Percentiles rank a stretch among this genome's conserved stretches.
Evolutionary conservation across 306 rosid genomes (phyloP).

Genomic region (Castanea crenata): DNA sequence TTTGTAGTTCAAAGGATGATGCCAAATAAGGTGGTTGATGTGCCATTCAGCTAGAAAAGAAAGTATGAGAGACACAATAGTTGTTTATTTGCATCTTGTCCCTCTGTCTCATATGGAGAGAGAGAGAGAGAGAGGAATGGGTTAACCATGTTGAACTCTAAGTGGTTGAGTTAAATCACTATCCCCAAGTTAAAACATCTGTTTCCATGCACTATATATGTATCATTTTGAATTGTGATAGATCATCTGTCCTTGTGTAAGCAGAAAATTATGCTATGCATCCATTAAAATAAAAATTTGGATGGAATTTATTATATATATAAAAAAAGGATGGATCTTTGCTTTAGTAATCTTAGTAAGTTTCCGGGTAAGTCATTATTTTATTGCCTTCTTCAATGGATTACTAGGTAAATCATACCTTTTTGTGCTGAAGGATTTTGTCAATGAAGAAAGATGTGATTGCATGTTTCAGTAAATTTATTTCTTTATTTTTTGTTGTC

Average conservation of each 20-base stretch:
- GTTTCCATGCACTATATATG: not conserved
- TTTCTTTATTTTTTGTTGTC: constrained; percentile 9
- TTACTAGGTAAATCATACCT: not conserved
- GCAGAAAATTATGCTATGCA: not conserved
- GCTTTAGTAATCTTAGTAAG: not conserved
- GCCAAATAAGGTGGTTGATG: not conserved
- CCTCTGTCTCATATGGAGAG: not conserved
- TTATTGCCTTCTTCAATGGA: not conserved
- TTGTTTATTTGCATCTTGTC: not conserved
- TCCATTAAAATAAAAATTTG: not conserved
- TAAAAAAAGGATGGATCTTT: not conserved
- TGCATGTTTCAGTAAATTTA: constrained; percentile 6
- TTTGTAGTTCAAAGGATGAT: not conserved
- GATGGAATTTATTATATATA: not conserved
- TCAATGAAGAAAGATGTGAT: not conserved
- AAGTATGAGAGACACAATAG: not conserved
- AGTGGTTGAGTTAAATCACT: not conserved
- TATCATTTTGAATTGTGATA: not conserved
- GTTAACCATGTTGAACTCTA: not conserved
- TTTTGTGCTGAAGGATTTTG: not conserved
- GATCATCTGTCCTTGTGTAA: not conserved
- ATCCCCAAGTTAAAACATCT: not conserved
- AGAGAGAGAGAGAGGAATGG: not conserved
- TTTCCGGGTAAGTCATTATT: not conserved
- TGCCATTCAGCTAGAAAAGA: not conserved